Percentiles rank a stretch among this genome's conserved stretches.
Conservation (phyloP, 768 basidiomycete genomes). For the Roridomyces roridus region DNA sequence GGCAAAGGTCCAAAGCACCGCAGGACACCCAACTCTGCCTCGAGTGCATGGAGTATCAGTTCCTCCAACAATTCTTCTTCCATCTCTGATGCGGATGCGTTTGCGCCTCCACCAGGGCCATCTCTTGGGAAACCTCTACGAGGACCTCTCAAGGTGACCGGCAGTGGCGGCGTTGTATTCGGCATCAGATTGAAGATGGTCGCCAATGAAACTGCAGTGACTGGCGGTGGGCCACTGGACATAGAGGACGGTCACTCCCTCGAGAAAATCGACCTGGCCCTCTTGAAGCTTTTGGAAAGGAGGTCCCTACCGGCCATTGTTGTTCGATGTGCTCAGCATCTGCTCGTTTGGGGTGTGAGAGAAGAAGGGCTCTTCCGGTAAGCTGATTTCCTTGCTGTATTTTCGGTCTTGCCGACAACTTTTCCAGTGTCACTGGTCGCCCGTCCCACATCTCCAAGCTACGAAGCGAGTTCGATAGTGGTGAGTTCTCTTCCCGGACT, state of each 20-base stretch:
- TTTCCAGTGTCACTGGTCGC: slow-evolving; percentile 77
- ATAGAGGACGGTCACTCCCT: slow-evolving; percentile 13
- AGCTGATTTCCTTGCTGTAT: slow-evolving; percentile 30
- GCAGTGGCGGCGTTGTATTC: slow-evolving; percentile 66
- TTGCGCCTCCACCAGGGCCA: slow-evolving; percentile 49
- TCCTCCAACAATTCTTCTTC: slow-evolving; percentile 50
- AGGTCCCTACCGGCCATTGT: slow-evolving; percentile 76
- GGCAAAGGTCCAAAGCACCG: slow-evolving; percentile 45
- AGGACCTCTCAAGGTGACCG: slow-evolving; percentile 50
- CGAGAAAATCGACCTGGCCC: slow-evolving; percentile 29
- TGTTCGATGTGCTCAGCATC: slow-evolving; percentile 82
- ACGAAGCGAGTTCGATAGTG: slow-evolving; percentile 82
- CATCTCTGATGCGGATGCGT: slow-evolving; percentile 58
- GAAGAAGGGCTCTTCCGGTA: slow-evolving; percentile 90
- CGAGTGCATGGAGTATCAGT: slow-evolving; percentile 59
- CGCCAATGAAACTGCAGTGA: slow-evolving; percentile 62
- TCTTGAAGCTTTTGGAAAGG: slow-evolving; percentile 48
- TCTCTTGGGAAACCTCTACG: slow-evolving; percentile 61
- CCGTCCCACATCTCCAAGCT: slow-evolving; percentile 80
- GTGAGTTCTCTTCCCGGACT: slow-evolving; percentile 37
- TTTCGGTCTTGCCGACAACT: slow-evolving; percentile 18
- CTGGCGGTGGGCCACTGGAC: slow-evolving; percentile 30
- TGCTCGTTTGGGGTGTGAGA: slow-evolving; percentile 82
- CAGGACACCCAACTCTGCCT: slow-evolving; percentile 67
- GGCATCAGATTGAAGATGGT: slow-evolving; percentile 61